Conservation (phyloP, 2,329 filamentous ascomycete genomes). For the Plectosphaerella sp. region DNA sequence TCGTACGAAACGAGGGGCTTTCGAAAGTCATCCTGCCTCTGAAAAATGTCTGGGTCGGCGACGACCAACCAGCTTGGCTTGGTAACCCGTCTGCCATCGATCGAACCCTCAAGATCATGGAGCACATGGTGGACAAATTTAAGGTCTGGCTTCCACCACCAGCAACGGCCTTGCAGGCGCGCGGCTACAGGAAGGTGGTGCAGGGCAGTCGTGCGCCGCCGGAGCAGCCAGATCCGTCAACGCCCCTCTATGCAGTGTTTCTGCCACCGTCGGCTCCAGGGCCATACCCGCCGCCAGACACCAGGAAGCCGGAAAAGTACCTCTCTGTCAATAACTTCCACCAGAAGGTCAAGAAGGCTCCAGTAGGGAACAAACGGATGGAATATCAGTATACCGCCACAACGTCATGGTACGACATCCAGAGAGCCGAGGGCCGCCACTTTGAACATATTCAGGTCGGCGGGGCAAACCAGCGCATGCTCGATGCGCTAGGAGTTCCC, state of each 20-base stretch:
- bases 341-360: no score
- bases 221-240: neutral
- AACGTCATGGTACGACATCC: constrained; percentile 48
- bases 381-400: constrained; percentile 25
- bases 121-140: constrained; percentile 23
- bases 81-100: constrained; percentile 32
- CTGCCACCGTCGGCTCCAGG: constrained; percentile 31
- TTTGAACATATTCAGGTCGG: constrained; percentile 45
- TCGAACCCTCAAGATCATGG: constrained; percentile 32
- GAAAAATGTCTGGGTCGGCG: constrained; percentile 40
- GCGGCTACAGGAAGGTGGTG: constrained; percentile 33
- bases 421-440: constrained; percentile 36
- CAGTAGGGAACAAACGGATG: no score
- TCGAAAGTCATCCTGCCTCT: constrained; percentile 26
- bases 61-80: constrained; percentile 17
- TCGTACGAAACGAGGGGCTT: constrained; percentile 22
- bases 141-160: constrained; percentile 30
- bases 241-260: constrained; percentile 33
- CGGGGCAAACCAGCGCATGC: constrained; percentile 34
- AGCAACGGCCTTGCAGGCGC: constrained; percentile 16
- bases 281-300: no score
- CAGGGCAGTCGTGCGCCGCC: constrained; percentile 15
- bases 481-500: constrained; percentile 12
- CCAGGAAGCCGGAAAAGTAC: no score
- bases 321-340: no score